Conservation (phyloP, 1,284 basidiomycete species). For the Golubevia sp. region DNA sequence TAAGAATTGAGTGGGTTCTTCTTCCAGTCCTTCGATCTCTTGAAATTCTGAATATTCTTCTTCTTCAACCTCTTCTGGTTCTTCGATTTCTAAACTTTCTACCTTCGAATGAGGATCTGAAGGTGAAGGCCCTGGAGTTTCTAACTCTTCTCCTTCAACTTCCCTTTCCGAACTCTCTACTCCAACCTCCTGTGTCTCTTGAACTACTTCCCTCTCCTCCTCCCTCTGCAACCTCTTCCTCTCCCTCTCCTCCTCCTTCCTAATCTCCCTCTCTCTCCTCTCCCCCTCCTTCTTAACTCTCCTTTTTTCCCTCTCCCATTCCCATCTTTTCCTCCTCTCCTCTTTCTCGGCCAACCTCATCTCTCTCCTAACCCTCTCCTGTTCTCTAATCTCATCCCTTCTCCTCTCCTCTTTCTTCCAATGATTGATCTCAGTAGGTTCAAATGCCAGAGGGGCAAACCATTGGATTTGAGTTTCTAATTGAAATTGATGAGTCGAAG, state of each 20-base stretch:
- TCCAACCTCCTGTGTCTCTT: slow-evolving; percentile 6
- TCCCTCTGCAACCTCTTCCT: slow-evolving; percentile 52
- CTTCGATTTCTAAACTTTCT: no score
- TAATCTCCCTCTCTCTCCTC: slow-evolving; percentile 66
- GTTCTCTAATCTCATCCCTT: slow-evolving; percentile 58
- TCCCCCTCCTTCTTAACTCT: slow-evolving; percentile 30
- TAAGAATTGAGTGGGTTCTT: slow-evolving; percentile 13
- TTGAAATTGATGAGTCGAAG: slow-evolving; percentile 80
- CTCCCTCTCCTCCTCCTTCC: slow-evolving; percentile 63
- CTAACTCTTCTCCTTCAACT: no score
- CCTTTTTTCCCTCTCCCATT: slow-evolving; percentile 6
- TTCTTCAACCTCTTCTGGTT: slow-evolving; percentile 5
- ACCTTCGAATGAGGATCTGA: no score
- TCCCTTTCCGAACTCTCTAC: neutral
- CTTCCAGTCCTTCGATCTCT: neutral
- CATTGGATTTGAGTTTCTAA: slow-evolving; percentile 92
- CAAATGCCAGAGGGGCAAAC: slow-evolving; percentile 84
- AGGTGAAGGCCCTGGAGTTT: no score
- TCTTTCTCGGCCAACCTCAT: slow-evolving; percentile 25
- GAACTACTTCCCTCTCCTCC: slow-evolving; percentile 13
- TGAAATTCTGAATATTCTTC: slow-evolving; percentile 7
- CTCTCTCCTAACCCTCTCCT: slow-evolving; percentile 61
- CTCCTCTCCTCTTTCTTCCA: slow-evolving; percentile 65
- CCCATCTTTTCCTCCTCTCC: slow-evolving; percentile 61
- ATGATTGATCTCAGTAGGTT: slow-evolving; percentile 70